A percentile compares a stretch with the other conserved stretches of the same genome.
Evolutionary conservation across 352 stramenopile species (phyloP).

Genomic region (Blastocystis sp.): DNA sequence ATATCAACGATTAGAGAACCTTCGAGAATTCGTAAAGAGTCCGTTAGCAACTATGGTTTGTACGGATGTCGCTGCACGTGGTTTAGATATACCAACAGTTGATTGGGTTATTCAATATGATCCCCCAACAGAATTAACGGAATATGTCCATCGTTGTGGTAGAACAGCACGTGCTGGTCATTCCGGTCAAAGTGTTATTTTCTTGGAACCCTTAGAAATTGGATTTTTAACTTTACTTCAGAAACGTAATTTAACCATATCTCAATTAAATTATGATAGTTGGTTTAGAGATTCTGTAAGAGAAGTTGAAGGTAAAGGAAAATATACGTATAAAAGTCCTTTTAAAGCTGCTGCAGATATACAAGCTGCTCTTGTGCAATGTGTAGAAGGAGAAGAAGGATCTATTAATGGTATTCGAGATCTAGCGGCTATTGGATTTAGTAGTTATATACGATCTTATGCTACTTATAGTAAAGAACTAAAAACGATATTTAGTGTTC

Average conservation of each 20-base stretch:
- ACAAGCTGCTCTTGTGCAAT: background rate
- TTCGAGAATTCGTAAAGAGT: constrained; percentile 18
- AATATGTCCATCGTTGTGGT: constrained; percentile 66
- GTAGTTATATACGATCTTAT: constrained; percentile 72
- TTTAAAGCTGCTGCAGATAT: constrained; percentile 34
- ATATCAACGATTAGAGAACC: constrained; percentile 16
- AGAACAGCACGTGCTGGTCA: constrained; percentile 55
- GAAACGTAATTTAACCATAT: constrained; percentile 58
- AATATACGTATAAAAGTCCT: constrained; percentile 19
- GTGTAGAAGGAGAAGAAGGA: background rate
- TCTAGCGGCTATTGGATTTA: constrained; percentile 63
- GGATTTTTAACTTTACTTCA: constrained; percentile 74
- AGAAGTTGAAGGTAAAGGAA: background rate
- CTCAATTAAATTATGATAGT: constrained; percentile 49
- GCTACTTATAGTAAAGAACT: constrained; percentile 67
- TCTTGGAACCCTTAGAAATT: constrained; percentile 80
- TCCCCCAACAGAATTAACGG: constrained; percentile 57
- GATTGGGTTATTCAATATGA: constrained; percentile 78
- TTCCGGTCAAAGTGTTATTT: constrained; percentile 73
- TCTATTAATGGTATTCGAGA: constrained; percentile 51
- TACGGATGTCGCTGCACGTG: constrained; percentile 66
- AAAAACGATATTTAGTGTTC: constrained; percentile 69
- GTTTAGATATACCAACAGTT: constrained; percentile 60
- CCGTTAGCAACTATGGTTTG: constrained; percentile 48
- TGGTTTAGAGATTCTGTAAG: constrained; percentile 26